Percentiles rank a stretch among this genome's conserved stretches.
Conservation (phyloP, 805 yeast genomes). For the Blastobotrys americana region DNA sequence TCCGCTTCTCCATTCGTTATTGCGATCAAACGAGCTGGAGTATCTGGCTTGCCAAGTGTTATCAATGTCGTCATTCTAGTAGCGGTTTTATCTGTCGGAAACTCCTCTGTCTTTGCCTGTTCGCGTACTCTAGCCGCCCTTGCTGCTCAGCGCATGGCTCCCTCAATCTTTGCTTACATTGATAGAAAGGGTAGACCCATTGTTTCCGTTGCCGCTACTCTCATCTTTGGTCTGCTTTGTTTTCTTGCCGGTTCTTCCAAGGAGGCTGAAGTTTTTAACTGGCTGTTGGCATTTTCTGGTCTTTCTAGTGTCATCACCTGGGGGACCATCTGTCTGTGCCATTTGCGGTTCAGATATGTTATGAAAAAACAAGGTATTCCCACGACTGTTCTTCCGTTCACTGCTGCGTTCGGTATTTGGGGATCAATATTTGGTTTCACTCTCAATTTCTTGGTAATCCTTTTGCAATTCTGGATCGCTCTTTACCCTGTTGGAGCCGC, state of each 20-base stretch:
- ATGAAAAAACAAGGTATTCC: slow-evolving; percentile 50
- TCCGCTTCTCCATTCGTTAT: slow-evolving; percentile 65
- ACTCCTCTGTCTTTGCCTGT: slow-evolving; percentile 59
- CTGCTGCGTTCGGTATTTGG: slow-evolving; percentile 49
- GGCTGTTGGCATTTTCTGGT: slow-evolving; percentile 70
- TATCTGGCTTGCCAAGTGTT: slow-evolving; percentile 57
- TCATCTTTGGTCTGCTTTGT: slow-evolving; percentile 43
- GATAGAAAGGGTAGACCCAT: slow-evolving; percentile 69
- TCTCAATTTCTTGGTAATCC: slow-evolving; percentile 51
- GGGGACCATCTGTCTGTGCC: slow-evolving; percentile 63
- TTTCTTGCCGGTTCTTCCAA: slow-evolving; percentile 52
- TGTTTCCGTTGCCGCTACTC: slow-evolving; percentile 43
- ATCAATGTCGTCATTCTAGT: slow-evolving; percentile 63
- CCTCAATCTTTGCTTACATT: slow-evolving; percentile 50
- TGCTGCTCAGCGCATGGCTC: slow-evolving; percentile 58
- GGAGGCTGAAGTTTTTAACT: slow-evolving; percentile 49
- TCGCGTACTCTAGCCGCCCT: slow-evolving; percentile 61
- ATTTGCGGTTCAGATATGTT: slow-evolving; percentile 52
- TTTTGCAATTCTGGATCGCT: slow-evolving; percentile 72
- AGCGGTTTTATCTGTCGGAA: slow-evolving; percentile 65
- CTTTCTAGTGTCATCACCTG: slow-evolving; percentile 66
- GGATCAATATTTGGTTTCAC: slow-evolving; percentile 59
- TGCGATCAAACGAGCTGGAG: slow-evolving; percentile 55
- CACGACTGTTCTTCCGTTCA: slow-evolving; percentile 50
- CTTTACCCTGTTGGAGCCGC: slow-evolving; percentile 58